Evolutionary conservation across 164 flowering plant genomes (phyloP).

Genomic region (Chimonanthus praecox): DNA sequence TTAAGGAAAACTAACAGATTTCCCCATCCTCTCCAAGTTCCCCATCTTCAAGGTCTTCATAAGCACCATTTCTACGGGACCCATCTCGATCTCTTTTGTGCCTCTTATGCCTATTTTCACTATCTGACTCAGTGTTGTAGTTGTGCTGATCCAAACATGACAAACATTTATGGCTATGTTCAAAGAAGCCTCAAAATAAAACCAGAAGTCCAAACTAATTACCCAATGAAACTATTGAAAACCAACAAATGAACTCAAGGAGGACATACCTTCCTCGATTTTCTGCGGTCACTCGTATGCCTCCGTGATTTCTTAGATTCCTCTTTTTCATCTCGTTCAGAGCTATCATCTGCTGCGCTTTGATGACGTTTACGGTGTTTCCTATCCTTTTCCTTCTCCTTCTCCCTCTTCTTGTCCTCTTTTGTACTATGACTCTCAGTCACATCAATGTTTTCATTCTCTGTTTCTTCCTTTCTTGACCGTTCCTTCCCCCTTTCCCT

Average conservation of each 20-base stretch:
- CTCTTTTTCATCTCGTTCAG: constrained; percentile 76
- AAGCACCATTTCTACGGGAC: constrained; percentile 50
- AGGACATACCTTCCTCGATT: constrained; percentile 69
- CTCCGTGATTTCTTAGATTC: constrained; percentile 66
- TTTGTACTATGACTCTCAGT: constrained; percentile 43
- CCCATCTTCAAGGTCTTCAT: constrained; percentile 98
- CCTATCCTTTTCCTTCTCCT: constrained; percentile 44
- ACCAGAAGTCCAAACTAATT: not conserved
- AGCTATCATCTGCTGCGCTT: constrained; percentile 57
- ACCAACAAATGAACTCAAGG: not conserved
- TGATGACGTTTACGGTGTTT: constrained; percentile 71
- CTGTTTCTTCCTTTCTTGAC: constrained; percentile 68
- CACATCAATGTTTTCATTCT: constrained; percentile 51
- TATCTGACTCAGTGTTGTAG: constrained; percentile 76
- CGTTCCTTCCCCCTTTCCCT: constrained; percentile 68
- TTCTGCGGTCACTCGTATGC: constrained; percentile 80
- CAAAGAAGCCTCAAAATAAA: not conserved
- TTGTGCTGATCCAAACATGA: constrained; percentile 38
- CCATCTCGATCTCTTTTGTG: constrained; percentile 83
- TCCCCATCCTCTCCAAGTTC: constrained; percentile 97
- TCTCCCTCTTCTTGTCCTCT: constrained; percentile 67
- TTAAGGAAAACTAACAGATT: constrained; percentile 38
- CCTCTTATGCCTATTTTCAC: constrained; percentile 74
- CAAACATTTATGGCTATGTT: not conserved
- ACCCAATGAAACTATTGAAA: not conserved